A percentile compares a stretch with the other conserved stretches of the same genome.
phyloP scores from a whole-genome alignment of 2,329 filamentous ascomycete genomes.

The Aureobasidium sp. region DNA sequence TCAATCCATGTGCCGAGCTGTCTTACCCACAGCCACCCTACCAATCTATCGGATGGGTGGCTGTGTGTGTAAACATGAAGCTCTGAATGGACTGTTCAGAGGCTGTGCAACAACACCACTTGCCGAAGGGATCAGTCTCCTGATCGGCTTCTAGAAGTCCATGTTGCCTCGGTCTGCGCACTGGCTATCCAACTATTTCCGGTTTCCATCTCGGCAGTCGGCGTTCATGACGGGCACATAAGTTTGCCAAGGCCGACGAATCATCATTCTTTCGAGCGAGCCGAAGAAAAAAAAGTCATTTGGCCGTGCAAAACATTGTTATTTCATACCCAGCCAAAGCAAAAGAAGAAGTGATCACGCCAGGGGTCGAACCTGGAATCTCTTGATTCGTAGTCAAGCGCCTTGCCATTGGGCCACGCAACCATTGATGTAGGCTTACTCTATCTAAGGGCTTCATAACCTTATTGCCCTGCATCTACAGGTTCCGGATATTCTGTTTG shows the following conservation, averaged over 20 bases:
- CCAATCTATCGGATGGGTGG: not conserved
- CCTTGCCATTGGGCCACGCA: constrained; percentile 48
- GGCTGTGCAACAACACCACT: not conserved
- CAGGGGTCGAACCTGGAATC: constrained; percentile 16
- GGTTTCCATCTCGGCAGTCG: not conserved
- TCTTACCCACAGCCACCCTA: not conserved
- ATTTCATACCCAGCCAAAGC: not conserved
- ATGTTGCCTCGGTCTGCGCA: not conserved
- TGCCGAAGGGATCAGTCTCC: not conserved
- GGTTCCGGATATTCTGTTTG: constrained; percentile 13
- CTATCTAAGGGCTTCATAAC: not conserved
- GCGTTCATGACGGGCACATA: not conserved
- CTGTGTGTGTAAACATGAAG: not conserved
- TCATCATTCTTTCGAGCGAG: not conserved
- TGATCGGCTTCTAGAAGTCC: not conserved
- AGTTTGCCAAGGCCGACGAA: not conserved
- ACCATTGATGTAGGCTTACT: not conserved
- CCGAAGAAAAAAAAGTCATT: not conserved
- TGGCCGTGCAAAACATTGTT: not conserved
- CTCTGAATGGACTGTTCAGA: not conserved
- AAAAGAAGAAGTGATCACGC: constrained; percentile 7
- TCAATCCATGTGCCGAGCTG: not conserved
- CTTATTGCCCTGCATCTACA: not conserved
- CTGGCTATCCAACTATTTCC: not conserved
- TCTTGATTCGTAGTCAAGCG: constrained; percentile 44